These are phyloP conservation scores for Boletellus emodensis DNA, from an alignment of 768 basidiomycete genomes.

Conservation along the genomic window DNA sequence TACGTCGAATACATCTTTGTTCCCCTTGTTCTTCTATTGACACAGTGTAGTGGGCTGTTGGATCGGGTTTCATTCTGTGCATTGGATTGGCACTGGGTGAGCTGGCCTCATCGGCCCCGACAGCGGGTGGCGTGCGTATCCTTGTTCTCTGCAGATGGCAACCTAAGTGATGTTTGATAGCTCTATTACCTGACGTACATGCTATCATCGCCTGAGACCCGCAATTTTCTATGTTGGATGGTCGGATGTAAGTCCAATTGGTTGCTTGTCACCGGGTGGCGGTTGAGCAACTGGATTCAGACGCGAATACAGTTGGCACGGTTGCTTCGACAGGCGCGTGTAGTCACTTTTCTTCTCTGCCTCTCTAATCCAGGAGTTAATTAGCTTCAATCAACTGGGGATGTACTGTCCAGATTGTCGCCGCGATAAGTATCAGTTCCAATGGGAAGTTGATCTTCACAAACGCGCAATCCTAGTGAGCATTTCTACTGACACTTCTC, in stretches of 20 bases:
- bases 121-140: conserved; percentile 33
- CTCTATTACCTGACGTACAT: conserved; percentile 65
- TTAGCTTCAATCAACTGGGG: conserved; percentile 62
- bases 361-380: conserved; percentile 2
- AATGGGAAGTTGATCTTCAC: conserved; percentile 33
- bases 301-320: conserved; percentile 49
- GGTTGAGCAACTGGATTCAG: conserved; percentile 22
- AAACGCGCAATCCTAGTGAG: conserved; percentile 42
- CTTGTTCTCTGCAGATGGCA: neutral
- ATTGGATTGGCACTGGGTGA: conserved; percentile 38
- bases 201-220: conserved; percentile 48
- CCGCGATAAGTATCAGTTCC: conserved; percentile 53
- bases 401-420: conserved; percentile 57
- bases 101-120: conserved; percentile 36
- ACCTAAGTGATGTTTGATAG: conserved; percentile 18
- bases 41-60: conserved; percentile 32
- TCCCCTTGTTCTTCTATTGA: neutral
- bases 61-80: conserved; percentile 32
- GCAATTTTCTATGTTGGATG: too few species aligned
- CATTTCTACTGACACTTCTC: conserved; percentile 25
- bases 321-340: conserved; percentile 34
- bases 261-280: neutral
- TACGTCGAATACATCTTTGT: conserved; percentile 9
- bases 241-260: conserved; percentile 49
- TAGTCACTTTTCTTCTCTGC: neutral